Conservation (phyloP, 2,329 filamentous ascomycete species). For the Beauveria sp. region DNA sequence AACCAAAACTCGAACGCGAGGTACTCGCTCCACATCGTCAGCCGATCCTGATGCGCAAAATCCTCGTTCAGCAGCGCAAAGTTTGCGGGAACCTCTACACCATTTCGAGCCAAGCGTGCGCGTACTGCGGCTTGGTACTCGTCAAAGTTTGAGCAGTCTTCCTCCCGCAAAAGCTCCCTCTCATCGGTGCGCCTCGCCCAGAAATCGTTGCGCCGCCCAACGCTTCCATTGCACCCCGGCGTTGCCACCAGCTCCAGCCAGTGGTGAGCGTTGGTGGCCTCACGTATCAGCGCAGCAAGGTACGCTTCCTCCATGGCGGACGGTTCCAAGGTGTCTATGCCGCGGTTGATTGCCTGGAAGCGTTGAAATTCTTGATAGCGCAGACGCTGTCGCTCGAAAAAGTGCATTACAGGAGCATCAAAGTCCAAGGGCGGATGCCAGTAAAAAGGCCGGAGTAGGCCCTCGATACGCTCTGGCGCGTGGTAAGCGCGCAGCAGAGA, state of each 20-base stretch:
- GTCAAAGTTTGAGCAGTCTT: neutral
- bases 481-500: neutral
- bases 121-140: neutral
- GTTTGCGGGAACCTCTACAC: neutral
- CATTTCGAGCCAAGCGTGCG: neutral
- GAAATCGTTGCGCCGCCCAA: neutral
- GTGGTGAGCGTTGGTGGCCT: neutral
- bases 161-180: neutral
- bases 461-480: neutral
- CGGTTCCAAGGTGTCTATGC: constrained; percentile 62
- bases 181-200: neutral
- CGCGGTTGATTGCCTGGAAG: neutral
- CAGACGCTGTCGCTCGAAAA: neutral
- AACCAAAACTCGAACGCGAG: constrained; percentile 18
- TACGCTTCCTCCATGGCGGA: constrained; percentile 61
- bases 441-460: neutral
- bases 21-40: constrained; percentile 29
- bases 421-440: neutral
- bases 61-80: neutral
- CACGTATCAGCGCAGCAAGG: neutral
- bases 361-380: neutral
- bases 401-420: neutral
- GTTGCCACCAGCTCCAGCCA: neutral
- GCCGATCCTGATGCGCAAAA: constrained; percentile 17
- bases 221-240: neutral